Conservation (phyloP, 1,284 basidiomycete genomes). For the Naganishia sp. region DNA sequence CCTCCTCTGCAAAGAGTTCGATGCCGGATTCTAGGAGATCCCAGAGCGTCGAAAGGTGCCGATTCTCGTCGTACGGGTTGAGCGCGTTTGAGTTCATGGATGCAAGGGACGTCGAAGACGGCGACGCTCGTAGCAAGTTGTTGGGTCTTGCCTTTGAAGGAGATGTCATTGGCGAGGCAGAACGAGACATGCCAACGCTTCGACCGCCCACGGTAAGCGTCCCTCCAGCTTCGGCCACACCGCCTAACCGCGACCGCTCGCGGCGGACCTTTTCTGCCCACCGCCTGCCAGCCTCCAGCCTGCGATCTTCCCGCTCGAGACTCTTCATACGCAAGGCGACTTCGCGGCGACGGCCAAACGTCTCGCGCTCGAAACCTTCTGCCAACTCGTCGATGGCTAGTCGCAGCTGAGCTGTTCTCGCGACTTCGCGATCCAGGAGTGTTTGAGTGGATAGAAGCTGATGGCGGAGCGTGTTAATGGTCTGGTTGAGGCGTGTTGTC, state of each 20-base stretch:
- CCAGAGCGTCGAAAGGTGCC: constrained; percentile 30
- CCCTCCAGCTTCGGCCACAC: constrained; percentile 38
- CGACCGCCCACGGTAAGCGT: constrained; percentile 31
- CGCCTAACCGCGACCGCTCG: constrained; percentile 39
- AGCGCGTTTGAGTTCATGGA: constrained; percentile 17
- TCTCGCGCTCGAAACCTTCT: constrained; percentile 70
- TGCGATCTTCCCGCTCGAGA: constrained; percentile 66
- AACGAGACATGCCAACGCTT: constrained; percentile 7
- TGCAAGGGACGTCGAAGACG: constrained; percentile 28
- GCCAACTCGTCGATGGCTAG: constrained; percentile 69
- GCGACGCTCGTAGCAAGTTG: constrained; percentile 15
- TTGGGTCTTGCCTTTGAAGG: constrained; percentile 6
- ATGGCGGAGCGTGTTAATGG: constrained; percentile 61
- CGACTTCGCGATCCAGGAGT: constrained; percentile 55
- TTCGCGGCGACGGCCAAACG: constrained; percentile 73
- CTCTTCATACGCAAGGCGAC: constrained; percentile 68
- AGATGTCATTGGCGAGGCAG: constrained; percentile 16
- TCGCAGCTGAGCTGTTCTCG: constrained; percentile 60
- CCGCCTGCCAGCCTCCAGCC: constrained; percentile 42
- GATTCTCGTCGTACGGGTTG: constrained; percentile 29
- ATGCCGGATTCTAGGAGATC: constrained; percentile 34
- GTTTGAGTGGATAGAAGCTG: constrained; percentile 58
- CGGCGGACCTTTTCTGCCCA: constrained; percentile 50
- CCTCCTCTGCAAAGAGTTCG: constrained; percentile 34
- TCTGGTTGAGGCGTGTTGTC: constrained; percentile 64